Evolutionary conservation across 2,329 filamentous ascomycete species (phyloP).

Genomic region (Trichoderma citrinoviride): DNA sequence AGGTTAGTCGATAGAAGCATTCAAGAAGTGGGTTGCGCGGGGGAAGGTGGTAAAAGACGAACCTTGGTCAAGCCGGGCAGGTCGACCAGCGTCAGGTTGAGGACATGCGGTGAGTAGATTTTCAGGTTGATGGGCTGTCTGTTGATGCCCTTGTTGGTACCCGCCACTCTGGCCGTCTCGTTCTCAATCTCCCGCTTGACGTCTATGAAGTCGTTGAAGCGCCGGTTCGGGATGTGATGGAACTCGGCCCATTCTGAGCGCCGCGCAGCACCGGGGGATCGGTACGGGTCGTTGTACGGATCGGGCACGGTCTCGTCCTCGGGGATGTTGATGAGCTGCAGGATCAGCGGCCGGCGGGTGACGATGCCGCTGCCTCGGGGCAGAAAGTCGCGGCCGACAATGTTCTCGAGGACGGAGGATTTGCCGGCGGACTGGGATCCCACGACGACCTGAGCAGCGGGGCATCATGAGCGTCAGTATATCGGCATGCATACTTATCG

Average conservation of each 20-base stretch:
- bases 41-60: slow-evolving; percentile 27
- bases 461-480: slow-evolving; percentile 20
- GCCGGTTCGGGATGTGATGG: slow-evolving; percentile 85
- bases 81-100: slow-evolving; percentile 95
- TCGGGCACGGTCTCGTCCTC: slow-evolving; percentile 67
- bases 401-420: slow-evolving; percentile 97
- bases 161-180: slow-evolving; percentile 86
- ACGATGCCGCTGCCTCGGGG: slow-evolving; percentile 96
- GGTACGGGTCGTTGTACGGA: slow-evolving; percentile 68
- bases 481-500: too few species aligned
- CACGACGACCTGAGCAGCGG: slow-evolving; percentile 74
- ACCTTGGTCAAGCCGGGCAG: slow-evolving; percentile 94
- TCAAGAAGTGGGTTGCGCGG: neutral
- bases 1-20: slow-evolving; percentile 24
- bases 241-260: slow-evolving; percentile 88
- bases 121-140: slow-evolving; percentile 97
- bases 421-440: slow-evolving; percentile 98
- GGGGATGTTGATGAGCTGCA: slow-evolving; percentile 97
- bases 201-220: slow-evolving; percentile 86
- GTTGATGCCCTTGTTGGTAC: slow-evolving; percentile 98
- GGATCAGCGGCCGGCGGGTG: slow-evolving; percentile 86
- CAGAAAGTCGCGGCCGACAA: slow-evolving; percentile 95
- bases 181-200: slow-evolving; percentile 97
- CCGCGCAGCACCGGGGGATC: slow-evolving; percentile 67
- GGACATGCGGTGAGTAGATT: slow-evolving; percentile 94